These are phyloP conservation scores for Globisporangium echinulatum DNA, from an alignment of 352 stramenopile genomes.

Conservation along the genomic window DNA sequence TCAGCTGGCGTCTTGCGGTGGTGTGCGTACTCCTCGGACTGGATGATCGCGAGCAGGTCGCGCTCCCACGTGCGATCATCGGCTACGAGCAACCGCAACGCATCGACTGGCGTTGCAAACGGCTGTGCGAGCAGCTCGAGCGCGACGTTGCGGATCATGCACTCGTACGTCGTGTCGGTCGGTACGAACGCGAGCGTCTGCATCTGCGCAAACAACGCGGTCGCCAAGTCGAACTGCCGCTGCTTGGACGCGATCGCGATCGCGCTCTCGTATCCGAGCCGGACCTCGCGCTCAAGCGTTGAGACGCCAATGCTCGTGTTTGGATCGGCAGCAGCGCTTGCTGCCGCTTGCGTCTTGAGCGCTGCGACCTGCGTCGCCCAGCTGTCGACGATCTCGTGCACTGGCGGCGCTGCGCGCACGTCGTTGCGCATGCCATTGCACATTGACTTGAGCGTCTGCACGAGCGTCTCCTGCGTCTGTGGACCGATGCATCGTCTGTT, in stretches of 20 bases:
- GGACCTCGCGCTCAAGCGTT: conserved; percentile 24
- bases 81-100: conserved; percentile 27
- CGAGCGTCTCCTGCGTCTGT: conserved; percentile 19
- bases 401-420: conserved; percentile 21
- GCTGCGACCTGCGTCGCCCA: conserved; percentile 29
- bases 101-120: conserved; percentile 19
- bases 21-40: conserved; percentile 43
- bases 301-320: background rate
- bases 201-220: conserved; percentile 40
- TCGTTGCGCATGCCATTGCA: conserved; percentile 52
- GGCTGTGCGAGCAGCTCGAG: conserved; percentile 29
- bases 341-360: conserved; percentile 17
- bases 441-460: conserved; percentile 37
- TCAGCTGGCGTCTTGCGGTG: conserved; percentile 54
- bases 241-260: conserved; percentile 73
- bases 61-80: conserved; percentile 31
- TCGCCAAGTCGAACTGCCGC: conserved; percentile 45
- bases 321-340: background rate
- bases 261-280: conserved; percentile 48
- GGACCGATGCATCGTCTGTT: no score
- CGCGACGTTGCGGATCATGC: conserved; percentile 48
- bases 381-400: conserved; percentile 18
- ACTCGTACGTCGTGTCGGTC: conserved; percentile 35
- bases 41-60: conserved; percentile 50
- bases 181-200: conserved; percentile 24